A percentile compares a stretch with the other conserved stretches of the same genome.
These are phyloP conservation scores for Phytophthora pinifolia DNA, from an alignment of 352 stramenopile species.

Conservation along the genomic window DNA sequence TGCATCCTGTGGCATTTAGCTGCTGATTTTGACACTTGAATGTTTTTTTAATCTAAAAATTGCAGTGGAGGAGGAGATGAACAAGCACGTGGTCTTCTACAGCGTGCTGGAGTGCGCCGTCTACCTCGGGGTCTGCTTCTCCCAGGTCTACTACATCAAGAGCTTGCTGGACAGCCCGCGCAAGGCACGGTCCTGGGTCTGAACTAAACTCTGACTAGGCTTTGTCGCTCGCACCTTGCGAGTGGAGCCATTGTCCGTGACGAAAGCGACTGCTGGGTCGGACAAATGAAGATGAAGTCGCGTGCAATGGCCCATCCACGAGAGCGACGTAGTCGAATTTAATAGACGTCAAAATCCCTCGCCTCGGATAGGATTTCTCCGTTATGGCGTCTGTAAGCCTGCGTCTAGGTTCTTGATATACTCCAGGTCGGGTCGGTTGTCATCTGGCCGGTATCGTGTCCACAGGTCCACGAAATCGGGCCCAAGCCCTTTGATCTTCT, in stretches of 20 bases:
- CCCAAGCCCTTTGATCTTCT: slow-evolving; percentile 36
- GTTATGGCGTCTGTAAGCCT: slow-evolving; percentile 36
- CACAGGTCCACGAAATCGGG: slow-evolving; percentile 55
- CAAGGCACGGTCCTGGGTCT: slow-evolving; percentile 54
- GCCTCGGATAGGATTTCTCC: background rate
- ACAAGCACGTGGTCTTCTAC: slow-evolving; percentile 76
- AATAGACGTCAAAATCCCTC: slow-evolving; percentile 22
- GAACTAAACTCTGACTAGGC: slow-evolving; percentile 3
- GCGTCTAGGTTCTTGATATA: slow-evolving; percentile 60
- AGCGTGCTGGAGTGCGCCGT: slow-evolving; percentile 69
- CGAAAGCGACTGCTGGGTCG: too few species aligned
- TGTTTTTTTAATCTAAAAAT: background rate
- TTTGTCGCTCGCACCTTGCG: too few species aligned
- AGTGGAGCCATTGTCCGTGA: too few species aligned
- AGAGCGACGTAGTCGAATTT: slow-evolving; percentile 10
- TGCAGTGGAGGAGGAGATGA: slow-evolving; percentile 76
- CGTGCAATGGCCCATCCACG: background rate
- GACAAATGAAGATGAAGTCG: background rate
- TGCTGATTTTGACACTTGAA: slow-evolving; percentile 1
- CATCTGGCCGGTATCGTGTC: slow-evolving; percentile 45
- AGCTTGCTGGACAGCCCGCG: slow-evolving; percentile 57
- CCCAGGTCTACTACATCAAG: slow-evolving; percentile 84
- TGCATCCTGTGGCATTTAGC: background rate
- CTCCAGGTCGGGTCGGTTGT: slow-evolving; percentile 65
- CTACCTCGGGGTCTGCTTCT: slow-evolving; percentile 68